Conservation (phyloP, 192 early-diverging fungal genomes). For the Entrophospora sp. region DNA sequence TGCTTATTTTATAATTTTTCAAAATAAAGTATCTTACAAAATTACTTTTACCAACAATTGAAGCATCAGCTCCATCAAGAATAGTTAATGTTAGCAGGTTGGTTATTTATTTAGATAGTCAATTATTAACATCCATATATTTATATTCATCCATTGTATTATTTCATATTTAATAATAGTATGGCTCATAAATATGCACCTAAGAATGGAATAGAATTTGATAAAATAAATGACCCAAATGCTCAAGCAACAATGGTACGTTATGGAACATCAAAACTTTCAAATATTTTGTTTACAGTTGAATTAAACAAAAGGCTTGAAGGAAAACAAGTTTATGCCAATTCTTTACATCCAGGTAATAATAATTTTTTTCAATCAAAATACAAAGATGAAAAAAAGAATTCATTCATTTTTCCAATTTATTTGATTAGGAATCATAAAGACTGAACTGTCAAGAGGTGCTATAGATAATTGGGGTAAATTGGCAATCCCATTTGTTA, state of each 20-base stretch:
- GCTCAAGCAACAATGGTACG: constrained; percentile 20
- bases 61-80: constrained; percentile 12
- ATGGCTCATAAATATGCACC: constrained; percentile 24
- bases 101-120: neutral
- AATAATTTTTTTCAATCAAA: neutral
- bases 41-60: constrained; percentile 30
- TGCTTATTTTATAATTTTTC: neutral
- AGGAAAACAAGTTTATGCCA: constrained; percentile 25
- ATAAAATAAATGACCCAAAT: constrained; percentile 28
- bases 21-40: constrained; percentile 24
- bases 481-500: neutral
- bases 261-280: constrained; percentile 50
- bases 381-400: neutral
- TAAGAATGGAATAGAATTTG: constrained; percentile 32
- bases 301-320: constrained; percentile 33
- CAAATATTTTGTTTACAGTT: constrained; percentile 42
- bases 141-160: constrained; percentile 21
- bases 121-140: neutral
- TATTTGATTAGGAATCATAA: neutral
- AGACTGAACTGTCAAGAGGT: neutral
- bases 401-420: too few relatives aligned
- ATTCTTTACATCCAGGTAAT: constrained; percentile 43
- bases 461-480: neutral
- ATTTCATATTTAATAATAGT: constrained; percentile 38
- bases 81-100: constrained; percentile 38